Conservation (phyloP, 129 eudicot species). For the Calendula officinalis region DNA sequence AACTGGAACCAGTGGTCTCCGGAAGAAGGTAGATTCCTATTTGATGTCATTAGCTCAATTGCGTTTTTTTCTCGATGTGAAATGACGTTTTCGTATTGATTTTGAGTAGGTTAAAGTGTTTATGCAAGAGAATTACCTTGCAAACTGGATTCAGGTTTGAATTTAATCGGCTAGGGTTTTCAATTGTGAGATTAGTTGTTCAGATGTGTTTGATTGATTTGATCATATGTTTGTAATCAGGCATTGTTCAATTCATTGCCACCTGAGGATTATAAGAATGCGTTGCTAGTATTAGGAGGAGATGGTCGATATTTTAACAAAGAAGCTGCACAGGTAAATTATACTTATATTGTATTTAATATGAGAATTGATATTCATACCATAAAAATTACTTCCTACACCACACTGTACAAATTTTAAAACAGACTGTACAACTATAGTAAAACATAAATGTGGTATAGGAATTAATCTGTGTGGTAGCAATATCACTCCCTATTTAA, state of each 20-base stretch:
- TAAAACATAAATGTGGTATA: no score
- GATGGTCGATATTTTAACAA: constrained; percentile 92
- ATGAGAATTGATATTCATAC: no score
- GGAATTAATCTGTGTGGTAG: no score
- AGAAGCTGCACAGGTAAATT: constrained; percentile 91
- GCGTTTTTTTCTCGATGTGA: constrained; percentile 11
- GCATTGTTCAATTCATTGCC: constrained; percentile 93
- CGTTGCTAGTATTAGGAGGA: constrained; percentile 88
- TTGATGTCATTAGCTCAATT: background rate
- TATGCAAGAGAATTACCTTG: constrained; percentile 88
- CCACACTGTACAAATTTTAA: no score
- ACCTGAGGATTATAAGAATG: constrained; percentile 75
- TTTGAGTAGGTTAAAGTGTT: constrained; percentile 74
- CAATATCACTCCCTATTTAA: no score
- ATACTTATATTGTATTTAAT: background rate
- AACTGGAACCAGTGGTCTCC: constrained; percentile 95
- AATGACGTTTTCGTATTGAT: constrained; percentile 19
- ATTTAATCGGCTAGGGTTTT: constrained; percentile 15
- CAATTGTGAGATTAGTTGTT: background rate
- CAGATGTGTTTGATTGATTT: background rate
- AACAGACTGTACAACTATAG: no score
- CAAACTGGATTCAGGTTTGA: constrained; percentile 97
- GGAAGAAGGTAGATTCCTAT: constrained; percentile 61
- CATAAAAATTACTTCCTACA: no score
- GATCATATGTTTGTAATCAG: constrained; percentile 30